A percentile compares a stretch with the other conserved stretches of the same genome.
Evolutionary conservation across 225 moss, liverwort and hornwort genomes (phyloP).

Genomic region (Thuidium tamariscinum): DNA sequence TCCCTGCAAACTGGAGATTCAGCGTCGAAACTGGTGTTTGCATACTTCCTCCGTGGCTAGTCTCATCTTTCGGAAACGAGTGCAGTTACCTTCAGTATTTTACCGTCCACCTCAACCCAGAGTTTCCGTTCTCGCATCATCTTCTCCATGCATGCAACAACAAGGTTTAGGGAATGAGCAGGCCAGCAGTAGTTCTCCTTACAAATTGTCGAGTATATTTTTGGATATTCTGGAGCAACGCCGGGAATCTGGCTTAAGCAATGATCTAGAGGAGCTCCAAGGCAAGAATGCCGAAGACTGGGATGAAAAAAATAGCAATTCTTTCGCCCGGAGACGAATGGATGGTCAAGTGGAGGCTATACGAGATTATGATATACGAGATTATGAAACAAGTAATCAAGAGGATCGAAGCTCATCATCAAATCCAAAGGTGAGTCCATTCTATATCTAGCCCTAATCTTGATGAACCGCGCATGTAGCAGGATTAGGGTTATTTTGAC

Average conservation of each 20-base stretch:
- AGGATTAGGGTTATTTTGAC: not conserved
- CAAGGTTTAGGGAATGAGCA: not conserved
- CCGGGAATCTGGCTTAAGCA: constrained; percentile 7
- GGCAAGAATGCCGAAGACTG: not conserved
- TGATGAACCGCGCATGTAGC: not conserved
- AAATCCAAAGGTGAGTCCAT: constrained; percentile 1
- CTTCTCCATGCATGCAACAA: constrained; percentile 1
- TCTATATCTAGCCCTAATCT: not conserved
- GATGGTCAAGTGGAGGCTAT: not conserved
- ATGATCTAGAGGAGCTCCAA: not conserved
- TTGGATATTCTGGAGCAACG: constrained; percentile 25
- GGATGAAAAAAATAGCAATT: not conserved
- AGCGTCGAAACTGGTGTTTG: not conserved
- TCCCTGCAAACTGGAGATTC: not conserved
- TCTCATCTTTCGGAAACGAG: not conserved
- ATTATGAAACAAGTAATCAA: not conserved
- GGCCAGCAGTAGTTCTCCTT: not conserved
- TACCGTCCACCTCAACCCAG: not conserved
- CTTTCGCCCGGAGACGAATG: not conserved
- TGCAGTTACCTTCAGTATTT: not conserved
- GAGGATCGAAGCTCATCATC: not conserved
- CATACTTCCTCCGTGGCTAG: not conserved
- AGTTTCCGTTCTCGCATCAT: not conserved
- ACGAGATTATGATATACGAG: not conserved
- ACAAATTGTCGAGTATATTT: constrained; percentile 15